phyloP scores from a whole-genome alignment of 805 yeast species.

The Wickerhamomyces strasburgensis region DNA sequence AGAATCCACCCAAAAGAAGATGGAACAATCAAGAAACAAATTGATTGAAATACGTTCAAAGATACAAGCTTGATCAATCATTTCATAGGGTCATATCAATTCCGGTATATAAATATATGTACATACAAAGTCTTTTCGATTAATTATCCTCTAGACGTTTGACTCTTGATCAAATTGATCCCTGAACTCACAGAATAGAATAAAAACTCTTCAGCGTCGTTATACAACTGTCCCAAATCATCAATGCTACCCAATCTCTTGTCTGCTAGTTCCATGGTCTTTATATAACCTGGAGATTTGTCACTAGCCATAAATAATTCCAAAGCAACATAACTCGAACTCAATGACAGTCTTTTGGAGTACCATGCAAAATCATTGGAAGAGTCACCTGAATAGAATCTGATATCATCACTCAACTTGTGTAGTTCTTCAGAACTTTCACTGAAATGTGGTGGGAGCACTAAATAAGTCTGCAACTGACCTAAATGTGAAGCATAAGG shows the following conservation, averaged over 20 bases:
- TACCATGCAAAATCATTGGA: conserved; percentile 90
- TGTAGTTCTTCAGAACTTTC: conserved; percentile 64
- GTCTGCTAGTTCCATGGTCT: conserved; percentile 62
- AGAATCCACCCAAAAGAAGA: conserved; percentile 43
- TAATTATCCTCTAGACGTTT: conserved; percentile 52
- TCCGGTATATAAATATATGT: conserved; percentile 2
- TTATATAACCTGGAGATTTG: conserved; percentile 44
- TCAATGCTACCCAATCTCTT: conserved; percentile 51
- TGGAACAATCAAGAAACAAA: conserved; percentile 57
- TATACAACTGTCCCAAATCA: conserved; percentile 54
- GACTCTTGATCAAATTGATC: conserved; percentile 66
- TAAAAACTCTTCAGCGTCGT: conserved; percentile 69
- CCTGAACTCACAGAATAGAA: conserved; percentile 54
- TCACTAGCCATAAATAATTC: conserved; percentile 83
- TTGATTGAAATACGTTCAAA: conserved; percentile 45
- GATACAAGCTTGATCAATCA: too few relatives aligned
- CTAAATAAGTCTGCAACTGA: conserved; percentile 48
- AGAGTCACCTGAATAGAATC: conserved; percentile 71
- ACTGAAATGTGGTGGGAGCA: conserved; percentile 57
- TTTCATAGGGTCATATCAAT: too few relatives aligned
- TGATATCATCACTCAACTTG: conserved; percentile 75
- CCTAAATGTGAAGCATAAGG: conserved; percentile 31
- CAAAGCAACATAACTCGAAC: conserved; percentile 64
- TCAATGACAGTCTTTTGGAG: conserved; percentile 69
- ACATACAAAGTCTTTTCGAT: background rate